A percentile compares a stretch with the other conserved stretches of the same genome.
Conservation (phyloP, 352 stramenopile genomes). For the Phytophthora sp. region DNA sequence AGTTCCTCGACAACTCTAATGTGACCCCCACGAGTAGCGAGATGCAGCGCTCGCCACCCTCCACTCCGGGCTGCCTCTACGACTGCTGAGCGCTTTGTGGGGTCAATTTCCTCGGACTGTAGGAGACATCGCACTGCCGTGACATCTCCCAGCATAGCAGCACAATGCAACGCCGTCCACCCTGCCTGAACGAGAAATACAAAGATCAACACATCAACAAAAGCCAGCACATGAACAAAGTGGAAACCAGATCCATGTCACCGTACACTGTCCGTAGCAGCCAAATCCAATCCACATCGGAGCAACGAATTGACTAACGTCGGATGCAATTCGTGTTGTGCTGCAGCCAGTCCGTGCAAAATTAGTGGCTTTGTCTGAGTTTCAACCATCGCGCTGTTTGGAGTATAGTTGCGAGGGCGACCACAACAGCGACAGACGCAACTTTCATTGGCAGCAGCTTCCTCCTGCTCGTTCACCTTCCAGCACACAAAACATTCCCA, state of each 20-base stretch:
- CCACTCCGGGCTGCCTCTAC: constrained; percentile 24
- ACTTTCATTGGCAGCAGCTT: constrained; percentile 5
- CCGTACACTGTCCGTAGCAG: constrained; percentile 33
- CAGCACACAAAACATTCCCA: constrained; percentile 57
- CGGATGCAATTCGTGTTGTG: constrained; percentile 28
- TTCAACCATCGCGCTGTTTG: constrained; percentile 23
- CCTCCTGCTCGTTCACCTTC: constrained; percentile 34
- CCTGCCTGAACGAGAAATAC: too few species aligned
- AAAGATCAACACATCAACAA: background rate
- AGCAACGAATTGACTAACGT: constrained; percentile 29
- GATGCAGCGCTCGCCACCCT: constrained; percentile 47
- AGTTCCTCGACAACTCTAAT: constrained; percentile 42
- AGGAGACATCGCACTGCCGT: constrained; percentile 31
- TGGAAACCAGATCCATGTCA: background rate
- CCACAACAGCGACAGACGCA: constrained; percentile 31
- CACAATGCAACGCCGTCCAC: constrained; percentile 47
- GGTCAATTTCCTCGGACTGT: background rate
- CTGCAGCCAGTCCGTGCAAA: constrained; percentile 35
- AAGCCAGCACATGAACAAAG: background rate
- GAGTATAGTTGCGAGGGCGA: constrained; percentile 31
- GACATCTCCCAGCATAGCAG: constrained; percentile 35
- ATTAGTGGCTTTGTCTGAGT: constrained; percentile 29
- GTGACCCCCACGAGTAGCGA: constrained; percentile 34
- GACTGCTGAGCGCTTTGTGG: background rate
- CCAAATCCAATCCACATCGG: constrained; percentile 31